These are phyloP conservation scores for Tremella yokohamensis DNA, from an alignment of 768 basidiomycete species.

Conservation along the genomic window DNA sequence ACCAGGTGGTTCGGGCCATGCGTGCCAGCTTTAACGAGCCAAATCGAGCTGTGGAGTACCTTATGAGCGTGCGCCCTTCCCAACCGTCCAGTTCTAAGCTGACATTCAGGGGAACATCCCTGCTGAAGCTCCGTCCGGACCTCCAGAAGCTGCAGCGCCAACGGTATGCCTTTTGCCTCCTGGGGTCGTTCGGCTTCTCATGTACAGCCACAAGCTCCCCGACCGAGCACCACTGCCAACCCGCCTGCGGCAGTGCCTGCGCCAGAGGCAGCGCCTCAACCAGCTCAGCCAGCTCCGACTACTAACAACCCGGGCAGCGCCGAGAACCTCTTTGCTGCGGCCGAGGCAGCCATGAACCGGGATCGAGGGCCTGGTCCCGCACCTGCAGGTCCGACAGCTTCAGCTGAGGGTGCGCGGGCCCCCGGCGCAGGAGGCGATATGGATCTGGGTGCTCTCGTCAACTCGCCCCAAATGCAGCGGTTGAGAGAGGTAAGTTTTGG, in stretches of 20 bases:
- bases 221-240: too few species aligned
- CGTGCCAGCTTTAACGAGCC: constrained; percentile 96
- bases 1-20: constrained; percentile 77
- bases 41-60: constrained; percentile 95
- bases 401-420: constrained; percentile 4
- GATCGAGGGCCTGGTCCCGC: constrained; percentile 41
- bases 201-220: too few species aligned
- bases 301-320: constrained; percentile 51
- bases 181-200: too few species aligned
- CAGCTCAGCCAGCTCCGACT: constrained; percentile 5
- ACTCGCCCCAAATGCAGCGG: constrained; percentile 66
- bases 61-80: constrained; percentile 69
- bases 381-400: constrained; percentile 11
- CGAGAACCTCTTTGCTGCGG: constrained; percentile 76
- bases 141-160: constrained; percentile 10
- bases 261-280: background rate
- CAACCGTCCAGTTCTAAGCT: constrained; percentile 6
- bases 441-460: constrained; percentile 55
- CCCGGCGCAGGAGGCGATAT: constrained; percentile 57
- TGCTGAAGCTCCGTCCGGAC: constrained; percentile 20
- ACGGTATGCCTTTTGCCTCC: constrained; percentile 13
- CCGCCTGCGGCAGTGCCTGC: too few species aligned
- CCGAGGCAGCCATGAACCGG: constrained; percentile 36
- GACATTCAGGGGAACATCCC: constrained; percentile 36
- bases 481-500: constrained; percentile 56